These are phyloP conservation scores for Mimosa pudica DNA, from an alignment of 306 rosid species.

Conservation along the genomic window DNA sequence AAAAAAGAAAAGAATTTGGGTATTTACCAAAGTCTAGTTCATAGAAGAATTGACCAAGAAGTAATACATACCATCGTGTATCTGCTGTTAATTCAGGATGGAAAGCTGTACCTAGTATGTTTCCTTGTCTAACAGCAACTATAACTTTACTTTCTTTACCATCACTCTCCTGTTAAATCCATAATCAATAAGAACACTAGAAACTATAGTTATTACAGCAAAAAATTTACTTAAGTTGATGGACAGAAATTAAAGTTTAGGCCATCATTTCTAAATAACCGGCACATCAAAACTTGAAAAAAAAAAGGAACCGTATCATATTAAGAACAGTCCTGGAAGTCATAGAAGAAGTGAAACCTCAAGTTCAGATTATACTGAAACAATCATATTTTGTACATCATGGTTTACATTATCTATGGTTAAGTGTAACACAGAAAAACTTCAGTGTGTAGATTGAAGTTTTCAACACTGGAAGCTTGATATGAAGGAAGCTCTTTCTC, in stretches of 20 bases:
- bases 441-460: neutral
- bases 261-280: neutral
- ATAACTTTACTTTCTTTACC: constrained; percentile 62
- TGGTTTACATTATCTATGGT: neutral
- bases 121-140: constrained; percentile 92
- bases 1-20: neutral
- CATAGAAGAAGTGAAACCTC: neutral
- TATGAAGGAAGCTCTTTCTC: neutral
- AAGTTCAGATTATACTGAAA: neutral
- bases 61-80: constrained; percentile 69
- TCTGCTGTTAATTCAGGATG: constrained; percentile 99
- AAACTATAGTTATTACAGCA: neutral
- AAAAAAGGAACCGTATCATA: neutral
- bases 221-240: neutral
- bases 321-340: neutral
- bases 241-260: neutral
- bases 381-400: neutral
- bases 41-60: constrained; percentile 8
- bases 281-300: neutral
- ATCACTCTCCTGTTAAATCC: constrained; percentile 56
- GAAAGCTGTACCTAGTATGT: constrained; percentile 86
- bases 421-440: neutral
- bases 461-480: neutral
- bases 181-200: constrained; percentile 29
- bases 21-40: neutral